Evolutionary conservation across 73 alveolate species (phyloP).

Genomic region (Stentor coeruleus): DNA sequence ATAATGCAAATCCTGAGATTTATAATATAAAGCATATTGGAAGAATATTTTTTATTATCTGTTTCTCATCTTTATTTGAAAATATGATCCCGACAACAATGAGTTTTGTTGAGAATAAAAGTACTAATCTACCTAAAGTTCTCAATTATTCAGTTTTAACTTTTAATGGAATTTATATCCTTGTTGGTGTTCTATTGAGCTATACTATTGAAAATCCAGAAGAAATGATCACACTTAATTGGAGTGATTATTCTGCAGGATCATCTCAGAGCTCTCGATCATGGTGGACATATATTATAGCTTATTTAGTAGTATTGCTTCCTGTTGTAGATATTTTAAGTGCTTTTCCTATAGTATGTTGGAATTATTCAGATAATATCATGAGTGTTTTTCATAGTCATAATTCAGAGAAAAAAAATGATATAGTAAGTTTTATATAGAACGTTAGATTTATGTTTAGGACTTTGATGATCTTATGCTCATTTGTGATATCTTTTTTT

Average conservation of each 20-base stretch:
- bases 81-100: neutral
- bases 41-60: neutral
- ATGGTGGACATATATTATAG: neutral
- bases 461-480: too few species aligned
- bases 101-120: neutral
- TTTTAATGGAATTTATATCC: too few species aligned
- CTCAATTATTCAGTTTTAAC: neutral
- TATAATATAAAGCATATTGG: neutral
- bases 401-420: neutral
- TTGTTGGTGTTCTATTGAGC: neutral
- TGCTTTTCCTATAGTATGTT: neutral
- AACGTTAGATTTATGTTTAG: too few species aligned
- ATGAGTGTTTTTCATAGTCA: neutral
- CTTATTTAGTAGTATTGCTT: neutral
- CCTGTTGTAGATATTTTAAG: neutral
- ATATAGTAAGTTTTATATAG: too few species aligned
- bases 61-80: neutral
- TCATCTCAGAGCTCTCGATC: neutral
- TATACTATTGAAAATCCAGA: neutral
- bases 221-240: neutral
- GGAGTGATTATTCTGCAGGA: conserved; percentile 15
- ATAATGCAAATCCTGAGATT: neutral
- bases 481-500: neutral
- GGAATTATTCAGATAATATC: neutral
- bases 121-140: neutral